A percentile compares a stretch with the other conserved stretches of the same genome.
phyloP scores from a whole-genome alignment of 1,139 yeast species.

The Suhomyces taliae region DNA sequence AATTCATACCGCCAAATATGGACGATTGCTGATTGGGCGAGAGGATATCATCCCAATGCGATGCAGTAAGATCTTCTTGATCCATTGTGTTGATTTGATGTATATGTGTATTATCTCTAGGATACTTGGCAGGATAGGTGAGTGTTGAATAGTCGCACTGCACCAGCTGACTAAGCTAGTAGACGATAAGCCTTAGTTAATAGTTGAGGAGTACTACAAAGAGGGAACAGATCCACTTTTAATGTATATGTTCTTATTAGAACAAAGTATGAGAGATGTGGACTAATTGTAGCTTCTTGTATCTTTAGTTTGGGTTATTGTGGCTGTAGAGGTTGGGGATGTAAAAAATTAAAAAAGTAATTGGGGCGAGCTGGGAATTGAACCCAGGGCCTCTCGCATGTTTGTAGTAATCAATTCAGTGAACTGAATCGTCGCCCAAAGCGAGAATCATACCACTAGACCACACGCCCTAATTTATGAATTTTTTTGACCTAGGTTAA shows the following conservation, averaged over 20 bases:
- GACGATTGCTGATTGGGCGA: slow-evolving; percentile 14
- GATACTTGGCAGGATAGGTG: neutral
- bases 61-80: slow-evolving; percentile 27
- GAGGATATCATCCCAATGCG: slow-evolving; percentile 30
- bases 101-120: neutral
- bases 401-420: slow-evolving; percentile 15
- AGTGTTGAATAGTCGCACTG: neutral
- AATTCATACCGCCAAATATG: slow-evolving; percentile 11
- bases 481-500: no score
- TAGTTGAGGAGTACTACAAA: no score
- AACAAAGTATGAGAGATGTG: no score
- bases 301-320: neutral
- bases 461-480: slow-evolving; percentile 24
- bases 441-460: slow-evolving; percentile 36
- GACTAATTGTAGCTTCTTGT: neutral
- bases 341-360: slow-evolving; percentile 10
- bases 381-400: slow-evolving; percentile 39
- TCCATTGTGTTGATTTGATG: slow-evolving; percentile 15
- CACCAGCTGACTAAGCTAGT: neutral
- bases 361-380: slow-evolving; percentile 36
- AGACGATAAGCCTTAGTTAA: no score
- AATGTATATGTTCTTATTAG: no score
- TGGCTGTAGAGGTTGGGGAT: no score
- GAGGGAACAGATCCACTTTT: no score
- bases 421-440: slow-evolving; percentile 20